These are phyloP conservation scores for Bruguiera gymnorhiza DNA, from an alignment of 345 rosid genomes.

Conservation along the genomic window DNA sequence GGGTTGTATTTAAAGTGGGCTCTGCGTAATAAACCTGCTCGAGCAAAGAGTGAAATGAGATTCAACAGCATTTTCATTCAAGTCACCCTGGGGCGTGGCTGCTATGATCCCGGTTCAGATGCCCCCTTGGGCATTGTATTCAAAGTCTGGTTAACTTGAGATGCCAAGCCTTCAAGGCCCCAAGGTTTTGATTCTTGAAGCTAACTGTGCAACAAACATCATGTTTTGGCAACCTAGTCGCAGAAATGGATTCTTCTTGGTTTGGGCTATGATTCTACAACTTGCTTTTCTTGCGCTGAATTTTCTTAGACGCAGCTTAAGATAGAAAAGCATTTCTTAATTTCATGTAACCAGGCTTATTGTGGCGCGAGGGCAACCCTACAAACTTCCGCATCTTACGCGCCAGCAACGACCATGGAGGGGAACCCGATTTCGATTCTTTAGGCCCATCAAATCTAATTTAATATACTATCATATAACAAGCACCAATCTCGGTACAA, in stretches of 20 bases:
- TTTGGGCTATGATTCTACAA: conserved; percentile 31
- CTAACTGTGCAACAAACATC: conserved; percentile 28
- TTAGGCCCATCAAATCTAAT: conserved; percentile 1
- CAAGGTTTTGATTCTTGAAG: conserved; percentile 44
- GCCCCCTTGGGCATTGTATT: conserved; percentile 71
- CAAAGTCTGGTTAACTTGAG: conserved; percentile 70
- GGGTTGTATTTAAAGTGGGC: neutral
- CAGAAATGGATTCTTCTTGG: conserved; percentile 29
- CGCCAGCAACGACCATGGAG: too few relatives aligned
- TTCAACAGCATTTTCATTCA: neutral
- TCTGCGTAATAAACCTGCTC: neutral
- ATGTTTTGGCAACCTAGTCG: conserved; percentile 20
- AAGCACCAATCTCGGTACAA: too few relatives aligned
- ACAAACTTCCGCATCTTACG: too few relatives aligned
- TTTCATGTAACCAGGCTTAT: neutral
- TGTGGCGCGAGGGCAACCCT: conserved; percentile 20
- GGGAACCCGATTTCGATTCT: neutral
- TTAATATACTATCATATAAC: too few relatives aligned
- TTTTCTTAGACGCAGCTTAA: conserved; percentile 19
- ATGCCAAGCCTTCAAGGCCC: conserved; percentile 82
- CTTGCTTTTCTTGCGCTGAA: conserved; percentile 29
- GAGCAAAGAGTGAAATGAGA: neutral
- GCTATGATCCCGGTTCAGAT: conserved; percentile 52
- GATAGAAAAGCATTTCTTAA: conserved; percentile 8
- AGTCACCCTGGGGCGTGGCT: conserved; percentile 12